Percentiles rank a stretch among this genome's conserved stretches.
These are phyloP conservation scores for Craterostigma plantagineum DNA, from an alignment of 257 asterid species.

Conservation along the genomic window DNA sequence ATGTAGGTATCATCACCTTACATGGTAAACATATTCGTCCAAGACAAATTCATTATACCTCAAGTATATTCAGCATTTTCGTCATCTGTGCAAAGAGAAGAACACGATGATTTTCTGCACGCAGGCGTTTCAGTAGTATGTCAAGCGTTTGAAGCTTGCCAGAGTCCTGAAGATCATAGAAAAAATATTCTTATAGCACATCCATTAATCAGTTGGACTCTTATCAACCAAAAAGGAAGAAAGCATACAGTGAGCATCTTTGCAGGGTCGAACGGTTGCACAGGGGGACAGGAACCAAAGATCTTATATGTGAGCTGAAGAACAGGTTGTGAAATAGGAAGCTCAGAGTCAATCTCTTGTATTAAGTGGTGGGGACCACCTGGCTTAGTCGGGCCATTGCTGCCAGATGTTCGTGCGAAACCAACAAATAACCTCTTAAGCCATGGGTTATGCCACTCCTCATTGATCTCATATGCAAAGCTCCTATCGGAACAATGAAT, in stretches of 20 bases:
- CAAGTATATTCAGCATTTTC: conserved; percentile 84
- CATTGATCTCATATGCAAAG: conserved; percentile 68
- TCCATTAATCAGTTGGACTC: conserved; percentile 6
- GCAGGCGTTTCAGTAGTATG: conserved; percentile 72
- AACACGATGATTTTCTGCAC: conserved; percentile 75
- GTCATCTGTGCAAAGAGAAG: conserved; percentile 99
- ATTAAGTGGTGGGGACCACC: conserved; percentile 45
- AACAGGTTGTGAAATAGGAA: conserved; percentile 68
- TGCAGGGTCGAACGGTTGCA: conserved; percentile 98
- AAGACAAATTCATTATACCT: conserved; percentile 31
- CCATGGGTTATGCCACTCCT: conserved; percentile 94
- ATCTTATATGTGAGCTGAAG: conserved; percentile 77
- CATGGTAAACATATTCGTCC: conserved; percentile 3
- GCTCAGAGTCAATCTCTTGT: conserved; percentile 80
- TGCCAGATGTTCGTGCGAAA: conserved; percentile 85
- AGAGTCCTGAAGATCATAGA: conserved; percentile 48
- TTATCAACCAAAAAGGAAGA: conserved; percentile 7
- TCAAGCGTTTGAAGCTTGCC: conserved; percentile 98
- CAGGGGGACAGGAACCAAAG: conserved; percentile 95
- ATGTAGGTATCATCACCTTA: too few species aligned
- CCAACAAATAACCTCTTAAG: conserved; percentile 79
- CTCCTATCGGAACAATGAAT: conserved; percentile 73
- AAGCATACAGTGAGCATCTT: conserved; percentile 79
- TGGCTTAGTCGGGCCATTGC: conserved; percentile 84
- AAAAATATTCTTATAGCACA: conserved; percentile 6